Percentiles rank a stretch among this genome's conserved stretches.
Evolutionary conservation across 306 rosid species (phyloP).

Genomic region (Begonia masoniana): DNA sequence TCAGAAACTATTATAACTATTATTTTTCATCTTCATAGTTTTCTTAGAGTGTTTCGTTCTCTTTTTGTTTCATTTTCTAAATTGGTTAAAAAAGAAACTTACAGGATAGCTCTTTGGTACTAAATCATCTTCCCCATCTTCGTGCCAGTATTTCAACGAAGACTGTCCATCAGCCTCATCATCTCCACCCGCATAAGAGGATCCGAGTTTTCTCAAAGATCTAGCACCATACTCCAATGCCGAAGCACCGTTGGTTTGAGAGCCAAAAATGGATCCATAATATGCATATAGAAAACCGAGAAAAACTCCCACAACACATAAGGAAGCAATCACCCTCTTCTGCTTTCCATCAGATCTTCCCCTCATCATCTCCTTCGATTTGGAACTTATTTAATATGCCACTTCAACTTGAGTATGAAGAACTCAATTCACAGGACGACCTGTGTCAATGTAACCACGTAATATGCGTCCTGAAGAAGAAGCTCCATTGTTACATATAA

Average conservation of each 20-base stretch:
- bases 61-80: too few relatives aligned
- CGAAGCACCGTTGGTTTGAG: slow-evolving; percentile 36
- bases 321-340: slow-evolving; percentile 49
- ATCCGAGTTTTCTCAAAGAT: slow-evolving; percentile 69
- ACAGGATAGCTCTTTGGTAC: slow-evolving; percentile 74
- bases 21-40: too few relatives aligned
- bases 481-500: too few relatives aligned
- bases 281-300: slow-evolving; percentile 70
- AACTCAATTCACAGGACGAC: not conserved
- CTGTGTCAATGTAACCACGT: not conserved
- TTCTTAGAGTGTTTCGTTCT: too few relatives aligned
- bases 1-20: too few relatives aligned
- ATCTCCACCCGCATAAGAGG: slow-evolving; percentile 61
- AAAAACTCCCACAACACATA: slow-evolving; percentile 41
- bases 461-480: too few relatives aligned
- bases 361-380: slow-evolving; percentile 46
- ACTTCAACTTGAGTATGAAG: not conserved
- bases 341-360: slow-evolving; percentile 73
- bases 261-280: slow-evolving; percentile 36
- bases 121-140: slow-evolving; percentile 35
- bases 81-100: slow-evolving; percentile 17
- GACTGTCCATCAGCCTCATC: slow-evolving; percentile 56
- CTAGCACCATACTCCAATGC: slow-evolving; percentile 71
- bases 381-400: slow-evolving; percentile 4
- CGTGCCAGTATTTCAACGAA: slow-evolving; percentile 36